These are phyloP conservation scores for Rhizophagus clarus DNA, from an alignment of 192 early-diverging fungal genomes.

Conservation along the genomic window DNA sequence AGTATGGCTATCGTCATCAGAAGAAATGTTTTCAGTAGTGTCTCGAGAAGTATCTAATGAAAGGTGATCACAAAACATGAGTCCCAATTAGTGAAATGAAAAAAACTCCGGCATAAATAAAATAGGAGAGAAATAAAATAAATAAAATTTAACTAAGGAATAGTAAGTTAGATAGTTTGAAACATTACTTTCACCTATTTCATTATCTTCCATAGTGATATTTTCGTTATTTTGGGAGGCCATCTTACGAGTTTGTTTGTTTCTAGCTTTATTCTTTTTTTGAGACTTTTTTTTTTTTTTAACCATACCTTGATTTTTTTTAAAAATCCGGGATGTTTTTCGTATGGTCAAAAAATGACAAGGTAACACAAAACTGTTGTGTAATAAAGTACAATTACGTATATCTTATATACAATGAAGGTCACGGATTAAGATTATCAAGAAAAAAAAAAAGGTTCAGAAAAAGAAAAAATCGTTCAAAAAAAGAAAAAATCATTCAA, in stretches of 20 bases:
- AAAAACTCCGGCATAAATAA: neutral
- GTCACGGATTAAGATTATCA: neutral
- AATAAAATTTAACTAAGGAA: no score
- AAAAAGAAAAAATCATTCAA: no score
- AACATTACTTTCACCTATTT: neutral
- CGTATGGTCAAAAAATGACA: neutral
- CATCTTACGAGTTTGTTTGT: neutral
- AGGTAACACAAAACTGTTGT: neutral
- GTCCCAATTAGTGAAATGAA: neutral
- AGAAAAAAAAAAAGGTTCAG: neutral
- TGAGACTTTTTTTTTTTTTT: neutral
- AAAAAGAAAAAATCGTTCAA: neutral
- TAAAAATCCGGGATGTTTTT: neutral
- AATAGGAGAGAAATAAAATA: no score
- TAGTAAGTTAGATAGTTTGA: no score
- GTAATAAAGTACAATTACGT: neutral
- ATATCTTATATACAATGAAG: neutral
- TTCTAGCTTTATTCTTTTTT: neutral
- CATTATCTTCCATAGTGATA: neutral
- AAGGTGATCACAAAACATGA: neutral
- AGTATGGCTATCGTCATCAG: neutral
- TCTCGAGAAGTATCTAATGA: neutral
- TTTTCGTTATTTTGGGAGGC: neutral
- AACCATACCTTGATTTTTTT: neutral
- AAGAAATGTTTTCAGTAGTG: neutral